Base-by-base conservation (phyloP, 2,329 filamentous ascomycete species). In the Alternaria atra region DNA sequence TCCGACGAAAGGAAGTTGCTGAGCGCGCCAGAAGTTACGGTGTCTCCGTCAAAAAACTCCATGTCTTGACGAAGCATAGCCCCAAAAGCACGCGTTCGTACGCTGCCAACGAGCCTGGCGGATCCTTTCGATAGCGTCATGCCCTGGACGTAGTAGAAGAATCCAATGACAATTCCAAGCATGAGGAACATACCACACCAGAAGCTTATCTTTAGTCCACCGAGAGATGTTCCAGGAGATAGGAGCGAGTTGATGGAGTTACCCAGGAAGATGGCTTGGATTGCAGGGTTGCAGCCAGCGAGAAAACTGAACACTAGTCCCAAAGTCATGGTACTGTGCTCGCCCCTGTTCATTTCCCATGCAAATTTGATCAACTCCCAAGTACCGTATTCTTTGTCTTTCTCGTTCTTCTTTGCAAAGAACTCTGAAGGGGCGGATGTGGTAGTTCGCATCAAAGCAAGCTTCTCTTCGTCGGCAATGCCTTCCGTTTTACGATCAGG, bases 11-110 rank as follows among this genome's bases (percentile, higher is more conserved):
- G 78, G 10, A 86, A 84, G 5, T 86, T 84, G 0, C 94, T 97
- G 70, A 99, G 83, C 2, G 93, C 91, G 67, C 95, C 95, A 3
- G 93, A 90, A 8, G 91, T 94, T 75, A 98, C 97, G 75, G 95
- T 91, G 61, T 97, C 93, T 42, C 84, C 86, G 77, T 98, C 95
- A 69, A 97, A 99, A 79, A 94, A 98, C 37, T 89, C 84, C 57
- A 98, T 94, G 62, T 98, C 95, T 30, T 78, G 75, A 62, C 94
- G 91, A 53, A 98, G 88, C 84, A 98, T 94, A 32, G 90, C 86
- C 32, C 92, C 86, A 83, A 99, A 98, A 5, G 93, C 91, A 55
- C 84, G 84, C 77, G 95, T 89, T 69, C 95, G 88, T 1, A 94
- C 92, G 20, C 93, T 89, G 75, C 92, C 91, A 55, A 97, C 87